phyloP scores from a whole-genome alignment of 2,329 filamentous ascomycete species.

The Beauveria bassiana region DNA sequence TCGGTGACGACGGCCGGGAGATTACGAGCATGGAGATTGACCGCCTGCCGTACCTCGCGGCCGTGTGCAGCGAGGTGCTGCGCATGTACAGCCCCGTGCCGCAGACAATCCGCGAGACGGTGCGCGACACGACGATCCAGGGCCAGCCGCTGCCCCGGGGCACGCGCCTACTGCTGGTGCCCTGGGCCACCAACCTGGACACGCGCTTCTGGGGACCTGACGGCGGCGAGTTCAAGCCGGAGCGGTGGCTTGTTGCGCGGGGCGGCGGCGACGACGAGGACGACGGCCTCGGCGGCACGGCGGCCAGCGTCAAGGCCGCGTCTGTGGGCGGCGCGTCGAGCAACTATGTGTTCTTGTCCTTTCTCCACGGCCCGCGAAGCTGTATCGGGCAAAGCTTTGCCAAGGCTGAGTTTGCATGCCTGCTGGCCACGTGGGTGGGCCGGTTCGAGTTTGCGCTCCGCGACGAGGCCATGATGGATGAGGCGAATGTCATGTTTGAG shows the following conservation, averaged over 20 bases:
- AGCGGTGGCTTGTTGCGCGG: constrained; percentile 47
- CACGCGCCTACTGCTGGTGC: constrained; percentile 52
- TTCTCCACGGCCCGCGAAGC: constrained; percentile 72
- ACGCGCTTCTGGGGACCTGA: constrained; percentile 59
- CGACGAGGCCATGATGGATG: constrained; percentile 1
- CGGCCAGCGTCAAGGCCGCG: constrained; percentile 40
- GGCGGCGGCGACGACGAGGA: no score
- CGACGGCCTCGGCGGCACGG: neutral
- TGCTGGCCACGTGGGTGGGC: constrained; percentile 57
- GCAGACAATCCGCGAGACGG: constrained; percentile 53
- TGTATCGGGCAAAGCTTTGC: constrained; percentile 76
- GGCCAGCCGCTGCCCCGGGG: constrained; percentile 56
- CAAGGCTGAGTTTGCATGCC: constrained; percentile 63
- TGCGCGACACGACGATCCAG: constrained; percentile 47
- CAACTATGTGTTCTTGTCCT: constrained; percentile 69
- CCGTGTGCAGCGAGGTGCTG: constrained; percentile 62
- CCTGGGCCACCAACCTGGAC: constrained; percentile 55
- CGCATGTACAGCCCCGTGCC: constrained; percentile 62
- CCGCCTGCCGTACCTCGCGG: constrained; percentile 67
- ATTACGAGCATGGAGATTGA: constrained; percentile 46
- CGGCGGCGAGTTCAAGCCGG: constrained; percentile 59
- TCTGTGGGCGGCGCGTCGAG: constrained; percentile 60
- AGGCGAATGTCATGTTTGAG: constrained; percentile 5
- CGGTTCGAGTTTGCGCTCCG: constrained; percentile 4
- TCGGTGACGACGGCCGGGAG: constrained; percentile 19